Evolutionary conservation across 208 protist species (phyloP).

Genomic region (Leishmania martiniquensis): DNA sequence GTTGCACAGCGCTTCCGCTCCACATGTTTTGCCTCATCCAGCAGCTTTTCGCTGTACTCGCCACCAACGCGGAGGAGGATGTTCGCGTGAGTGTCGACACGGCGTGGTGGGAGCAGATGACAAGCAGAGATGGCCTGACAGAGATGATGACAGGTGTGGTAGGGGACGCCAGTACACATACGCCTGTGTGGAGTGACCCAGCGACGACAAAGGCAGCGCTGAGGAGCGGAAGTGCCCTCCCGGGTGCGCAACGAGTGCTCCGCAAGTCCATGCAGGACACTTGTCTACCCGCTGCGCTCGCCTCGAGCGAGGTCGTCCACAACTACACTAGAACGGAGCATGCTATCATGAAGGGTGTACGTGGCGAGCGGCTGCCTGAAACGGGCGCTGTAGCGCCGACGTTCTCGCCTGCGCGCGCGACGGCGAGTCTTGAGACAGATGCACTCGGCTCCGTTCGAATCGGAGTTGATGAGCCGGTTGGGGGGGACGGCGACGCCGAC

Average conservation of each 20-base stretch:
- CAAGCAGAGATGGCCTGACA: slow-evolving; percentile 11
- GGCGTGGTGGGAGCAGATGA: slow-evolving; percentile 32
- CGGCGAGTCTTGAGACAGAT: background rate
- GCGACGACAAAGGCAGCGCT: background rate
- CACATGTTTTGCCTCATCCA: slow-evolving; percentile 71
- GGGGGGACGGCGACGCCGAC: background rate
- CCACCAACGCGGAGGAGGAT: slow-evolving; percentile 67
- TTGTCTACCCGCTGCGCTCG: slow-evolving; percentile 7
- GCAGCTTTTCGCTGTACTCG: slow-evolving; percentile 74
- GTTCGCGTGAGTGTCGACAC: slow-evolving; percentile 38
- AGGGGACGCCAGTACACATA: background rate
- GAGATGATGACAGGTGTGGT: background rate
- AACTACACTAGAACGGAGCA: background rate
- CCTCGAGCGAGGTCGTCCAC: background rate
- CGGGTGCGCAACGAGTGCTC: slow-evolving; percentile 19
- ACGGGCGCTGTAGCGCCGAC: background rate
- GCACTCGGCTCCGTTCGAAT: background rate
- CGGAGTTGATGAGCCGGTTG: background rate
- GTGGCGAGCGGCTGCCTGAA: background rate
- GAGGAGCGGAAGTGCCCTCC: background rate
- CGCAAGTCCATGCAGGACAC: slow-evolving; percentile 24
- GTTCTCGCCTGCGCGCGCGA: background rate
- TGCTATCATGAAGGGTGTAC: background rate
- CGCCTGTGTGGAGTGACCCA: background rate
- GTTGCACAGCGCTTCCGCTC: slow-evolving; percentile 53